Evolutionary conservation across 2,329 filamentous ascomycete species (phyloP), one percentile per base, ranked within the genome.

Genomic region (Neonectria sp.): DNA sequence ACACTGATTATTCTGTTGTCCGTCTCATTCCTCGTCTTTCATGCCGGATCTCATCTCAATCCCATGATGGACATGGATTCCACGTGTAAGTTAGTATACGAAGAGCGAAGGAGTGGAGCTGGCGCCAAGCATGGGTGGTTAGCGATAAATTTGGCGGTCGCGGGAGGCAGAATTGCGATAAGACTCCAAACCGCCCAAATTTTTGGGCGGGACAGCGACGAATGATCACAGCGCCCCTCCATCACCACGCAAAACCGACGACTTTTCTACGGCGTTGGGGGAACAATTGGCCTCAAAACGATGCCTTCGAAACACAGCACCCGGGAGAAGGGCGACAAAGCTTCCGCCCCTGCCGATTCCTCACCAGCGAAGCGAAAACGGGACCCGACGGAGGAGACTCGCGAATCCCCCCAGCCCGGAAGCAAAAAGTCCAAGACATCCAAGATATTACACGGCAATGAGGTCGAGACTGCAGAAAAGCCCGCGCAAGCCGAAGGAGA

Each of bases 281-380:
- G 56, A 67, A 55, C 61, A 72, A 72, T 75, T 76, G 70, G 27
- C 46, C 55, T 57, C 33, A 31, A 60, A 67, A 75, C 12, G 29
- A 83, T 83, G 81, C 84, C 85, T 71, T 79, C 83, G 53, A 79
- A 84, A 70, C 85, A 86, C 65, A 75, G 85, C 17, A 83, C 81
- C 46, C 75, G 78, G 7, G 24, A 76, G 9, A 77, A 79, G 65
- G 74, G 59, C 37, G 63, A 57, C 27, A 35, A 48, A 17, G 13
- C 65, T 3, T 56, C 62, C 1, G 51, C 48, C 29, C 40, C 55
- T 13, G 4, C 49, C 5, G 27, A 67, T 49, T 13, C 51, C 11
- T 40, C 52, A 9, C 43, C 55, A 27, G 53, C 77, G 4, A 83
- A 83, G 67, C 74, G 81, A 57, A 83, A 82, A 70, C 77, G 83